A percentile compares a stretch with the other conserved stretches of the same genome.
Evolutionary conservation across 169 alveolate genomes (phyloP).

Genomic region (Plasmodium gallinaceum): DNA sequence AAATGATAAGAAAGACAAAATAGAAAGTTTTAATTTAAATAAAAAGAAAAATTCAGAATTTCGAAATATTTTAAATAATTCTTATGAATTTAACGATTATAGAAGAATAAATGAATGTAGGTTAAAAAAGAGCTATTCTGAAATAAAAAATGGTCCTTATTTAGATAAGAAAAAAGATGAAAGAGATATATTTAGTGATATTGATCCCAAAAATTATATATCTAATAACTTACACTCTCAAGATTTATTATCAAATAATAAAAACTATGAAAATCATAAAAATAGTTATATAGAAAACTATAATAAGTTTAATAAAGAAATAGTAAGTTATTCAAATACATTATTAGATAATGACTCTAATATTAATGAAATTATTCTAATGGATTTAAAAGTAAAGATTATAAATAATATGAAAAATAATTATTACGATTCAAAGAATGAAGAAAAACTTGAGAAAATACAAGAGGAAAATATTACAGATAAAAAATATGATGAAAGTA

Average conservation of each 20-base stretch:
- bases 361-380: constrained; percentile 41
- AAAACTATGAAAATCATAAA: neutral
- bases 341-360: neutral
- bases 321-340: neutral
- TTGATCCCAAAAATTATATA: constrained; percentile 14
- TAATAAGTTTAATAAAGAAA: neutral
- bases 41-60: neutral
- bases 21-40: constrained; percentile 7
- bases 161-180: constrained; percentile 26
- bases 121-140: constrained; percentile 22
- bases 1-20: constrained; percentile 6
- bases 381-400: constrained; percentile 57
- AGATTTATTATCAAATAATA: constrained; percentile 2
- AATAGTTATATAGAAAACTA: neutral
- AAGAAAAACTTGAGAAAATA: constrained; percentile 12
- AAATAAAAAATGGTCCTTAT: neutral
- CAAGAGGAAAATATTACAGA: constrained; percentile 11
- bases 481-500: neutral
- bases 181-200: constrained; percentile 42
- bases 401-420: constrained; percentile 57
- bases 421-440: constrained; percentile 27
- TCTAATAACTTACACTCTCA: neutral
- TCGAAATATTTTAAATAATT: neutral
- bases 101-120: neutral
- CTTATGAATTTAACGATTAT: constrained; percentile 1